Evolutionary conservation across 805 yeast genomes (phyloP), one percentile per base, ranked within the genome.

Genomic region (Pichia membranifaciens): DNA sequence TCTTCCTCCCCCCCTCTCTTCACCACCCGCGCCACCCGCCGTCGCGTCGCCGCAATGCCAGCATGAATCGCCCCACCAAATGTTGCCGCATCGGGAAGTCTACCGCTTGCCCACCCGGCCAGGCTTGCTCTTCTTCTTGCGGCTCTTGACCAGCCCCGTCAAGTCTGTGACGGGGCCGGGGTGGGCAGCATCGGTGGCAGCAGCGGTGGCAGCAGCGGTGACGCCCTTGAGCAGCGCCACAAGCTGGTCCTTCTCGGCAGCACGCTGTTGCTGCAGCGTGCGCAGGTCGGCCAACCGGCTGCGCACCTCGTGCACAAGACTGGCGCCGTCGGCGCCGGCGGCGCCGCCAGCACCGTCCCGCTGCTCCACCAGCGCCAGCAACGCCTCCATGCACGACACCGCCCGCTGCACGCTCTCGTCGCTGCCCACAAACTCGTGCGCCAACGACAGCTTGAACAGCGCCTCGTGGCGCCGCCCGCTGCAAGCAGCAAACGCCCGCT

Each of bases 391-490:
- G 58, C 51, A 70, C 57, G 54, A 52, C 20, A 76, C 72, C 4
- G 95, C 84, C 48, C 67, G 62, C 35, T 69, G 61, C 62, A 82
- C 71, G 41, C 83, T 78, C 1, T 72, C 71, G 7, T 88, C 85
- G 7, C 63, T 58, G 45, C 76, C 74, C 56, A 74, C 69, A 55
- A 85, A 83, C 57, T 89, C 96, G 48, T 78, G 68, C 0, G 96
- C 93, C 43, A 88, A 69, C 0, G 95, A 83, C 35, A 87, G 69
- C 64, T 86, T 87, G 68, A 82, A 89, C 63, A 85, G 85, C 0
- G 88, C 81, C 62, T 88, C 96, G 16, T 90, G 81, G 9, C 87
- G 70, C 38, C 81, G 65, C 2, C 84, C 70, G 2, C 85, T 75
- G 8, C 67, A 64, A n/a, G 65, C 62, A 2, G 74, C 74, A 56